Percentiles rank a stretch among this genome's conserved stretches.
Evolutionary conservation across 2,329 filamentous ascomycete species (phyloP).

Genomic region (Fusarium fracticaudum): DNA sequence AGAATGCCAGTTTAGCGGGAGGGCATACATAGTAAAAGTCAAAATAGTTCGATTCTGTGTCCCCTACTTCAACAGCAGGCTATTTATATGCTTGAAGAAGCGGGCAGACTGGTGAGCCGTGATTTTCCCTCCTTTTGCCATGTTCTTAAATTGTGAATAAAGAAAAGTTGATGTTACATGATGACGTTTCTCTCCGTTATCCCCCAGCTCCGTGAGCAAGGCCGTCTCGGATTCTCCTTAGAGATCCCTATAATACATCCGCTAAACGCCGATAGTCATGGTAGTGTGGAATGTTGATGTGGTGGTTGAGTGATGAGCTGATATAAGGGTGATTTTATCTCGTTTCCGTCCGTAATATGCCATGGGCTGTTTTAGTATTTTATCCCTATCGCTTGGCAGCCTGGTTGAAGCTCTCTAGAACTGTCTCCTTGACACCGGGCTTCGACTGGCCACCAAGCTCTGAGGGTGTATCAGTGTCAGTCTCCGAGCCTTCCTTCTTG

Average conservation of each 20-base stretch:
- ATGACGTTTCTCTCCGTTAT: constrained; percentile 20
- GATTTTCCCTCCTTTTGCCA: constrained; percentile 25
- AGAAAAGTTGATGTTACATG: constrained; percentile 39
- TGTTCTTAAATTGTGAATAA: constrained; percentile 15
- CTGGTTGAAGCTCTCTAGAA: constrained; percentile 54
- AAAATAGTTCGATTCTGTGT: constrained; percentile 26
- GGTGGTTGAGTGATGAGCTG: constrained; percentile 31
- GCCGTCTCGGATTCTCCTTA: constrained; percentile 19
- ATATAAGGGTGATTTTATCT: constrained; percentile 6
- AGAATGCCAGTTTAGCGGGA: background rate
- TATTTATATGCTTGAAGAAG: constrained; percentile 1
- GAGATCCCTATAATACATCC: constrained; percentile 44
- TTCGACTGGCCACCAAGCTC: constrained; percentile 23
- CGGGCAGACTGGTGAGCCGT: constrained; percentile 9
- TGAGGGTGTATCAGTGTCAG: constrained; percentile 24
- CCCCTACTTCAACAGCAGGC: constrained; percentile 7
- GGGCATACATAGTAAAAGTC: background rate
- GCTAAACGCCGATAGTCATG: constrained; percentile 43
- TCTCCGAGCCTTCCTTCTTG: constrained; percentile 27
- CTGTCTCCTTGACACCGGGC: constrained; percentile 50
- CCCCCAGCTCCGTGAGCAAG: constrained; percentile 18
- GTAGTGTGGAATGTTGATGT: constrained; percentile 34
- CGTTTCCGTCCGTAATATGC: background rate
- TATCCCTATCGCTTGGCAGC: constrained; percentile 44
- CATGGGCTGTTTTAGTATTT: background rate